Evolutionary conservation across 176 grass and related monocot species (phyloP).

Genomic region (Oryza brachyantha): DNA sequence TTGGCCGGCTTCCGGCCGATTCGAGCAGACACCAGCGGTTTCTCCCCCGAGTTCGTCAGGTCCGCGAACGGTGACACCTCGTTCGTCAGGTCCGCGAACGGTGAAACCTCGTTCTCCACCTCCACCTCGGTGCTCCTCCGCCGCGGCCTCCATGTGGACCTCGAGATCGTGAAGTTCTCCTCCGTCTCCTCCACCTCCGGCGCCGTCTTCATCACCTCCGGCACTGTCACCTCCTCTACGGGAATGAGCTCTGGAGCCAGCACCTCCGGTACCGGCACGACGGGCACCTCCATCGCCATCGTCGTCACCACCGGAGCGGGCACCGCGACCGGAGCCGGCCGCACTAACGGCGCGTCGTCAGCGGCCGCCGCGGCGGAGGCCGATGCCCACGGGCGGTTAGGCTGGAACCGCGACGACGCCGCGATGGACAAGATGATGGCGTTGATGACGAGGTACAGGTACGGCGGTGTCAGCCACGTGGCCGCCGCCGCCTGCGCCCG

Average conservation of each 20-base stretch:
- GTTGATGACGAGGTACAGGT: constrained; percentile 91
- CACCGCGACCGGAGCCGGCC: not conserved
- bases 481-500: constrained; percentile 38
- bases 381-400: not conserved
- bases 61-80: constrained; percentile 29
- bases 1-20: constrained; percentile 59
- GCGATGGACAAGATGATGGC: constrained; percentile 95
- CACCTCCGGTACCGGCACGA: not conserved
- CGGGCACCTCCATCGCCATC: not conserved
- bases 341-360: not conserved
- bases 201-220: not conserved
- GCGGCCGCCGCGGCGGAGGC: not conserved
- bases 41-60: constrained; percentile 55
- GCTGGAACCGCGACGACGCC: constrained; percentile 73
- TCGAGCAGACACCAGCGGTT: constrained; percentile 53
- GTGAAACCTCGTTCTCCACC: constrained; percentile 10
- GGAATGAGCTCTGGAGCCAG: not conserved
- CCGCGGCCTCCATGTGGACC: constrained; percentile 52
- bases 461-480: constrained; percentile 80
- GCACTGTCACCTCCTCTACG: not conserved
- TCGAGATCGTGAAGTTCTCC: constrained; percentile 55
- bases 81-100: constrained; percentile 34
- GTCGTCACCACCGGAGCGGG: not conserved
- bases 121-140: constrained; percentile 11
- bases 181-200: constrained; percentile 2